Evolutionary conservation across 2,329 filamentous ascomycete genomes (phyloP).

Genomic region (Didymellaceae sp.): DNA sequence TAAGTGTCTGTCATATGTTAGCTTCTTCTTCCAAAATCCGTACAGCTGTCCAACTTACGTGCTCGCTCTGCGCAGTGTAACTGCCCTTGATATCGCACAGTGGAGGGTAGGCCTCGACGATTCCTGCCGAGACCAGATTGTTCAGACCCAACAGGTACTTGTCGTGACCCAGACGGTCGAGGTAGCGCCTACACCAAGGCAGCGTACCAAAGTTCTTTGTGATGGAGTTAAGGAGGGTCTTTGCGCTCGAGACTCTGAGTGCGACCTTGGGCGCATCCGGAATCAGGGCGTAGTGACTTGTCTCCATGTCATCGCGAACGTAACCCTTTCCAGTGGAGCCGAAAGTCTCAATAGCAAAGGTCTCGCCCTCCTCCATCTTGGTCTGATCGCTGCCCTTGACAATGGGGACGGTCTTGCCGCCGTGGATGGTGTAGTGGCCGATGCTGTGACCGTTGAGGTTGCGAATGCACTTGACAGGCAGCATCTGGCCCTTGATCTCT

Average conservation of each 20-base stretch:
- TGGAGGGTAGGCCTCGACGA: slow-evolving; percentile 90
- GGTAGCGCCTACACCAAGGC: slow-evolving; percentile 87
- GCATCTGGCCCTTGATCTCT: slow-evolving; percentile 77
- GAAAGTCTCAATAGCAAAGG: slow-evolving; percentile 96
- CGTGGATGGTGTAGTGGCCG: slow-evolving; percentile 86
- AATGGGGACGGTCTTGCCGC: slow-evolving; percentile 91
- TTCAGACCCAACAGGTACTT: slow-evolving; percentile 93
- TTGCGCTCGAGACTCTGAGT: slow-evolving; percentile 80
- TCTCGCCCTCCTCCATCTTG: slow-evolving; percentile 97
- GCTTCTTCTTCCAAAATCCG: background rate
- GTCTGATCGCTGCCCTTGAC: slow-evolving; percentile 87
- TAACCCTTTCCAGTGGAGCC: slow-evolving; percentile 91
- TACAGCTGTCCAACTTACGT: slow-evolving; percentile 66
- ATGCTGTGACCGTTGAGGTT: slow-evolving; percentile 93
- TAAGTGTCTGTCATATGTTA: slow-evolving; percentile 42
- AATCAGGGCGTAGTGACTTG: slow-evolving; percentile 84
- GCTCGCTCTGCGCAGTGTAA: slow-evolving; percentile 93
- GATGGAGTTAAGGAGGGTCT: slow-evolving; percentile 84
- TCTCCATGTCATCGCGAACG: slow-evolving; percentile 83
- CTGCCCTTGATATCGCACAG: slow-evolving; percentile 91
- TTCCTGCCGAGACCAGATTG: slow-evolving; percentile 79
- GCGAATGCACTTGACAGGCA: slow-evolving; percentile 83
- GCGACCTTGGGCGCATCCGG: slow-evolving; percentile 76
- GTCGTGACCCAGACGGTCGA: slow-evolving; percentile 91
- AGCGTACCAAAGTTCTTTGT: slow-evolving; percentile 96